Conservation (phyloP, 1,284 basidiomycete genomes). For the Takashimella koratensis region DNA sequence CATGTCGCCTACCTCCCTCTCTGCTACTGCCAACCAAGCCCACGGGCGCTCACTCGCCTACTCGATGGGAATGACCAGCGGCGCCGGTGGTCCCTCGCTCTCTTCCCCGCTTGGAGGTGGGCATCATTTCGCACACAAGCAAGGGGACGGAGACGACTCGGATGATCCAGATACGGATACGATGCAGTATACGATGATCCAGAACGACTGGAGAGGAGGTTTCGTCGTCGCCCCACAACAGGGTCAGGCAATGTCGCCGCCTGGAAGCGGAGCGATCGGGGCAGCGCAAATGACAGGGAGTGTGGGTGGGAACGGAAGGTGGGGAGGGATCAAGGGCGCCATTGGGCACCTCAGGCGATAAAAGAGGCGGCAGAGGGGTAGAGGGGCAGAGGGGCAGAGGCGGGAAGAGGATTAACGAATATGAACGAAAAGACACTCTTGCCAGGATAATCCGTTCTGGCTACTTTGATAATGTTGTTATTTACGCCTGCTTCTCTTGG, state of each 20-base stretch:
- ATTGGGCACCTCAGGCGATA: conserved; percentile 20
- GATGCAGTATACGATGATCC: conserved; percentile 25
- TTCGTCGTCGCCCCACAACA: too few species aligned
- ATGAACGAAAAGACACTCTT: too few species aligned
- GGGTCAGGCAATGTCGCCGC: conserved; percentile 1
- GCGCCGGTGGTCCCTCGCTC: not conserved
- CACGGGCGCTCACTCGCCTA: conserved; percentile 6
- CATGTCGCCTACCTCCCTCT: not conserved
- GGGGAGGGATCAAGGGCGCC: conserved; percentile 22
- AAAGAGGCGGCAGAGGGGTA: too few species aligned
- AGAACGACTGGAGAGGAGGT: conserved; percentile 37
- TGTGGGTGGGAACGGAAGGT: conserved; percentile 9
- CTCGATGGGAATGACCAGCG: conserved; percentile 5
- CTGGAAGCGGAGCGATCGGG: not conserved
- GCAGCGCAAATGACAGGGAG: conserved; percentile 2
- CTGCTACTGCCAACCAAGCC: not conserved
- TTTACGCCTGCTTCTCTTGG: too few species aligned
- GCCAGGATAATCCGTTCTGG: too few species aligned
- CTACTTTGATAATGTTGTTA: too few species aligned
- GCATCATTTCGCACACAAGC: not conserved
- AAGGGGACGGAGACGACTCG: conserved; percentile 27
- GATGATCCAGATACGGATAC: conserved; percentile 29
- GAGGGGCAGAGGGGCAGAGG: too few species aligned
- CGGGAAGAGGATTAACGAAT: too few species aligned
- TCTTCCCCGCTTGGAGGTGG: too few species aligned